Percentiles rank a stretch among this genome's conserved stretches.
phyloP scores from a whole-genome alignment of 2,329 filamentous ascomycete species.

The Pyrenophora teres region DNA sequence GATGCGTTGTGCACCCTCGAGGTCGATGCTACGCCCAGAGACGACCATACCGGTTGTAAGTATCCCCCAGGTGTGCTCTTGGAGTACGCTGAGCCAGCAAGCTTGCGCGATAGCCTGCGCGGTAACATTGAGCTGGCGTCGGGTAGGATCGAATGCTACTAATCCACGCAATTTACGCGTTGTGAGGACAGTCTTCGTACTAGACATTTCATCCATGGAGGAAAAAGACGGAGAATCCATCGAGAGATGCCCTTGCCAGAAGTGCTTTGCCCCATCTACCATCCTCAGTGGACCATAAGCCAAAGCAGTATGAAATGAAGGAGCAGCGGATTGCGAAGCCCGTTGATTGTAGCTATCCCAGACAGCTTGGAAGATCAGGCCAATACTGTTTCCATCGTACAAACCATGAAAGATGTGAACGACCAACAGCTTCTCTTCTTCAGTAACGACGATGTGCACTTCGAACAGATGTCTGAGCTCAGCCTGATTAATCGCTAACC shows the following conservation, averaged over 20 bases:
- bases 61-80: slow-evolving; percentile 53
- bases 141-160: slow-evolving; percentile 53
- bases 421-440: slow-evolving; percentile 52
- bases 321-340: slow-evolving; percentile 43
- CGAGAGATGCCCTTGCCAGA: slow-evolving; percentile 69
- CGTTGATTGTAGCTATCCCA: slow-evolving; percentile 55
- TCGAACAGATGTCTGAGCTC: slow-evolving; percentile 60
- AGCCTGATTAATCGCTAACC: slow-evolving; percentile 60
- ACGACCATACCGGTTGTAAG: slow-evolving; percentile 73
- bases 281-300: slow-evolving; percentile 68
- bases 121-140: slow-evolving; percentile 69
- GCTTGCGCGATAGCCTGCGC: slow-evolving; percentile 80
- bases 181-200: slow-evolving; percentile 25
- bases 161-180: slow-evolving; percentile 51
- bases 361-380: slow-evolving; percentile 67
- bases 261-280: slow-evolving; percentile 57
- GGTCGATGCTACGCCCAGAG: slow-evolving; percentile 75
- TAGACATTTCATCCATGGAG: slow-evolving; percentile 22
- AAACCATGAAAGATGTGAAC: slow-evolving; percentile 82
- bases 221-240: slow-evolving; percentile 42
- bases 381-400: slow-evolving; percentile 83
- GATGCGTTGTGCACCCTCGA: slow-evolving; percentile 67
- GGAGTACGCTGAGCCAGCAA: slow-evolving; percentile 70
- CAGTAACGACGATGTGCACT: slow-evolving; percentile 50
- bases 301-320: slow-evolving; percentile 69